Conservation (phyloP, 1,284 basidiomycete species). For the Megacollybia platyphylla region DNA sequence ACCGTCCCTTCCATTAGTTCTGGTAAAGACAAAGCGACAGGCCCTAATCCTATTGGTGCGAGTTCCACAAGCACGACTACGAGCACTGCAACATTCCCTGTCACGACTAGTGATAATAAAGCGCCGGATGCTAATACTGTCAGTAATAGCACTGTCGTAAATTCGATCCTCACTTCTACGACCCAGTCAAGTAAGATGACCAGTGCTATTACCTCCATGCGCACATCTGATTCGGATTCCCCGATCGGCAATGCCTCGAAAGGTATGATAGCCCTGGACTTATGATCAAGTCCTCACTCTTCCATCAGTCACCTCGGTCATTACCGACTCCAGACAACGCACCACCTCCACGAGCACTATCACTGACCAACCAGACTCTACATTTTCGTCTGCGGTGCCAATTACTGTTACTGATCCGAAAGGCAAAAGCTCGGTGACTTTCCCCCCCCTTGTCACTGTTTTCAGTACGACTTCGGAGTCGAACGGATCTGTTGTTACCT, state of each 20-base stretch:
- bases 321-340: not conserved
- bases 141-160: not conserved
- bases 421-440: conserved; percentile 20
- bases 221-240: not conserved
- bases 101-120: not conserved
- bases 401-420: conserved; percentile 23
- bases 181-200: not conserved
- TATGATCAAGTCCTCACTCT: conserved; percentile 2
- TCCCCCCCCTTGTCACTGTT: conserved; percentile 33
- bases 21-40: not conserved
- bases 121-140: not conserved
- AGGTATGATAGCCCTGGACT: not conserved
- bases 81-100: not conserved
- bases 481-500: conserved; percentile 27
- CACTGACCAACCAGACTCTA: conserved; percentile 28
- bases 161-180: not conserved
- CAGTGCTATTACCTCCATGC: not conserved
- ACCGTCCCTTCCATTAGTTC: not conserved
- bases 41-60: no score
- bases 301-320: conserved; percentile 6
- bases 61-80: not conserved
- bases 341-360: conserved; percentile 24
- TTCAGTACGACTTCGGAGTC: conserved; percentile 28
- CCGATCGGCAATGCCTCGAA: not conserved
- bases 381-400: conserved; percentile 26